These are phyloP conservation scores for Tetrapyrgos nigripes DNA, from an alignment of 1,284 basidiomycete species.

Conservation along the genomic window DNA sequence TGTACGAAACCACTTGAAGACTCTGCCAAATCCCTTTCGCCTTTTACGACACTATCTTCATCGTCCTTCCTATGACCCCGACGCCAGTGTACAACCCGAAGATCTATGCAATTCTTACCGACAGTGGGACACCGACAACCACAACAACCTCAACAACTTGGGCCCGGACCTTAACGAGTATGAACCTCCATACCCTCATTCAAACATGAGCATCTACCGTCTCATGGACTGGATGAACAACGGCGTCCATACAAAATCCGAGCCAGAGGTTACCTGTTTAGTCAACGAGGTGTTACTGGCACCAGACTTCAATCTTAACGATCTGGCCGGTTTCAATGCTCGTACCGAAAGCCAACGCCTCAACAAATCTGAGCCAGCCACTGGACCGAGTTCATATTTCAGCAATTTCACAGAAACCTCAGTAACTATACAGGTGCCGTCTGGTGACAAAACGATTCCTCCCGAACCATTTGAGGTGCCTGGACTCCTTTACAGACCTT, in stretches of 20 bases:
- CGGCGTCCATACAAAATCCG: conserved; percentile 23
- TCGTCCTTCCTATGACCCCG: conserved; percentile 30
- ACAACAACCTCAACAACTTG: background rate
- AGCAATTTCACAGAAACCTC: conserved; percentile 6
- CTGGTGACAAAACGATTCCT: conserved; percentile 23
- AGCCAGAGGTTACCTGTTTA: conserved; percentile 18
- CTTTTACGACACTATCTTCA: conserved; percentile 25
- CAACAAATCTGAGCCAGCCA: background rate
- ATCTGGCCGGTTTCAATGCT: conserved; percentile 20
- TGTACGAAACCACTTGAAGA: conserved; percentile 23
- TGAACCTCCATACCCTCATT: conserved; percentile 25
- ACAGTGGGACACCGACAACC: no score
- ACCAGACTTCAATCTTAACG: conserved; percentile 14
- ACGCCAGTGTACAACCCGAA: conserved; percentile 15
- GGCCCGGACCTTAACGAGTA: background rate
- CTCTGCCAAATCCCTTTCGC: conserved; percentile 25
- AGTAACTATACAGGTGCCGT: conserved; percentile 35
- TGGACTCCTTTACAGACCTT: conserved; percentile 31
- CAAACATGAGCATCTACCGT: conserved; percentile 24
- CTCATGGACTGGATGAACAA: conserved; percentile 28
- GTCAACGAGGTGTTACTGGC: conserved; percentile 16
- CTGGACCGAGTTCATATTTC: background rate
- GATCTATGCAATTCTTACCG: conserved; percentile 9
- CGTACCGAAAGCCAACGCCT: background rate
- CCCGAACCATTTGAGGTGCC: conserved; percentile 29